Evolutionary conservation across 2,329 filamentous ascomycete species (phyloP).

Genomic region (Paecilomyces sp.): DNA sequence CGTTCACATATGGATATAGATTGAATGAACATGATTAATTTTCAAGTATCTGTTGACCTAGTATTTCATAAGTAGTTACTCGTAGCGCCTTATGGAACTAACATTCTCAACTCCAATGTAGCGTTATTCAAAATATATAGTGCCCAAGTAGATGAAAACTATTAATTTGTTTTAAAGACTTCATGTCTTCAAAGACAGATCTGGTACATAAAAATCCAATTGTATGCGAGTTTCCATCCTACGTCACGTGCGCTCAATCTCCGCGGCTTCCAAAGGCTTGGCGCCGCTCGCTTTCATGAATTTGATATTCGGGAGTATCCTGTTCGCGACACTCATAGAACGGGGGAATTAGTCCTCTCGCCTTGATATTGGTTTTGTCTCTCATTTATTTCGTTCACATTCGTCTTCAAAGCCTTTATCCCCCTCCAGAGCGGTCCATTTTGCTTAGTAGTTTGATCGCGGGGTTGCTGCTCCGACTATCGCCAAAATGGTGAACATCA

Average conservation of each 20-base stretch:
- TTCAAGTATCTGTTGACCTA: not conserved
- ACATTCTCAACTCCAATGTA: not conserved
- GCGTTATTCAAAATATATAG: too few species aligned
- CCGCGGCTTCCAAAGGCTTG: not conserved
- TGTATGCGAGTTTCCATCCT: not conserved
- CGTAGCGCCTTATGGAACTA: not conserved
- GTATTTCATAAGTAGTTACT: not conserved
- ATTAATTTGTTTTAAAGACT: too few species aligned
- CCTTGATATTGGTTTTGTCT: not conserved
- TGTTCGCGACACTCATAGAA: not conserved
- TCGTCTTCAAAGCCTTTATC: not conserved
- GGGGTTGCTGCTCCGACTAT: slow-evolving; percentile 7
- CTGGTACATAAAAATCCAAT: not conserved
- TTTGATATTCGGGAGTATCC: not conserved
- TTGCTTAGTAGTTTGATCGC: not conserved
- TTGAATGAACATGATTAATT: not conserved
- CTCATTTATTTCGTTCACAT: not conserved
- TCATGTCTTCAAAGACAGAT: too few species aligned
- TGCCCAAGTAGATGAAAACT: too few species aligned
- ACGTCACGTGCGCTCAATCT: not conserved
- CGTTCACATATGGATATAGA: not conserved
- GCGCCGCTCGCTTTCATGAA: not conserved
- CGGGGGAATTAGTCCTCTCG: not conserved
- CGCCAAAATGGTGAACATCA: slow-evolving; percentile 89
- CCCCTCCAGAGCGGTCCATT: not conserved